Evolutionary conservation across 148 eudicot genomes (phyloP).

Genomic region (Vaccinium corymbosum): DNA sequence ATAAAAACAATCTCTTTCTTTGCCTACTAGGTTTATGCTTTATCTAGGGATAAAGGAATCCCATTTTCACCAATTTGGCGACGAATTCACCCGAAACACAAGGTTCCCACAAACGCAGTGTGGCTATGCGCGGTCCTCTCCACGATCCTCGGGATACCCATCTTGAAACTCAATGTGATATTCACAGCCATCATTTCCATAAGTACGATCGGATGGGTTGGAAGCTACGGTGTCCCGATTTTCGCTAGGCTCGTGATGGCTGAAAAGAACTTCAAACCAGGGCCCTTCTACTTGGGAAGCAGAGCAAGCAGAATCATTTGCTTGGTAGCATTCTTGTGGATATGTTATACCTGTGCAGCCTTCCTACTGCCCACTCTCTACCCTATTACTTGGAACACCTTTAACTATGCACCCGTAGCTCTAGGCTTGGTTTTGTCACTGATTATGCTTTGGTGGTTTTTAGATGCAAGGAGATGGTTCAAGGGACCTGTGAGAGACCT

Average conservation of each 20-base stretch:
- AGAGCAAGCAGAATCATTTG: slow-evolving; percentile 50
- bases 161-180: slow-evolving; percentile 46
- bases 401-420: slow-evolving; percentile 69
- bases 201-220: slow-evolving; percentile 71
- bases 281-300: slow-evolving; percentile 55
- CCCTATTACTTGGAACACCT: slow-evolving; percentile 44
- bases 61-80: slow-evolving; percentile 56
- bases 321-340: slow-evolving; percentile 58
- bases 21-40: slow-evolving; percentile 51
- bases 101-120: slow-evolving; percentile 64
- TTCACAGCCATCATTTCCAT: slow-evolving; percentile 59
- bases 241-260: slow-evolving; percentile 56
- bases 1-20: not conserved
- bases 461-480: slow-evolving; percentile 68
- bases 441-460: slow-evolving; percentile 60
- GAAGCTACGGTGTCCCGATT: slow-evolving; percentile 59
- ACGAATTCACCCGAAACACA: slow-evolving; percentile 55
- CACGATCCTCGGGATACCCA: slow-evolving; percentile 53
- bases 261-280: slow-evolving; percentile 47
- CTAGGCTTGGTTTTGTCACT: slow-evolving; percentile 39
- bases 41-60: slow-evolving; percentile 55
- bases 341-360: slow-evolving; percentile 59
- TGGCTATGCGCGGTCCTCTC: slow-evolving; percentile 60
- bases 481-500: slow-evolving; percentile 67
- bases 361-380: slow-evolving; percentile 50